Evolutionary conservation across 202 grass and related monocot species (phyloP), one percentile per base, ranked within the genome.

Genomic region (Bolboschoenoplectus hybrid): DNA sequence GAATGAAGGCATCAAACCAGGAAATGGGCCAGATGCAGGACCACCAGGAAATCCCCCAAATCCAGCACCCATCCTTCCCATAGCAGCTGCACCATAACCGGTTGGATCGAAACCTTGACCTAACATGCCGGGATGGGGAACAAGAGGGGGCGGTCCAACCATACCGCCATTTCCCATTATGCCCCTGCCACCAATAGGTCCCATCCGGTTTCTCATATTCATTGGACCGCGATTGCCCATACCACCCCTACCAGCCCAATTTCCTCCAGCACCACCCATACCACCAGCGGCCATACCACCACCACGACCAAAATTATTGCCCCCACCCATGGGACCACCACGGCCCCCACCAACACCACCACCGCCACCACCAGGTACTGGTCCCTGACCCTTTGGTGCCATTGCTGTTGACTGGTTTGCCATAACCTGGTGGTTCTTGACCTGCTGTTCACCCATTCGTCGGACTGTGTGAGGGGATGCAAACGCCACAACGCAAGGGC

Each of bases 1-100:
- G 72, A 94, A 94, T 6, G 81, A 67, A n/a, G 85, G 88, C 92
- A 92, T 94, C 92, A 94, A 35, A 20, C 92, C 90, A 64, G 90
- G 92, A 70, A 92, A 92, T 17, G 90, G 90, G 17, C 74, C 85
- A 40, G 88, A 67, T 3, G 81, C 90, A 45, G 92, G 92, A 45
- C 90, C 92, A 58, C 85, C 92, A 67, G 92, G 92, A 57, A 94
- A 94, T 6, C 90, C 87, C 2, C 88, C 88, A 63, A 91, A 94
- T 9, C 90, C 92, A 82, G 80, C 92, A 84, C 88, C 92, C 90
- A 94, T 94, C 65, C 90, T 90, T 43, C 88, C 92, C 92, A 94
- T 90, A 39, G 83, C 87, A 77, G 76, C 76, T 45, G 81, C 88
- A 0, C 90, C 88, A 44, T 90, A 94, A 26, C 88, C 92, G 56